Conservation (phyloP, 1,139 yeast species). For the Geotrichum restrictum region DNA sequence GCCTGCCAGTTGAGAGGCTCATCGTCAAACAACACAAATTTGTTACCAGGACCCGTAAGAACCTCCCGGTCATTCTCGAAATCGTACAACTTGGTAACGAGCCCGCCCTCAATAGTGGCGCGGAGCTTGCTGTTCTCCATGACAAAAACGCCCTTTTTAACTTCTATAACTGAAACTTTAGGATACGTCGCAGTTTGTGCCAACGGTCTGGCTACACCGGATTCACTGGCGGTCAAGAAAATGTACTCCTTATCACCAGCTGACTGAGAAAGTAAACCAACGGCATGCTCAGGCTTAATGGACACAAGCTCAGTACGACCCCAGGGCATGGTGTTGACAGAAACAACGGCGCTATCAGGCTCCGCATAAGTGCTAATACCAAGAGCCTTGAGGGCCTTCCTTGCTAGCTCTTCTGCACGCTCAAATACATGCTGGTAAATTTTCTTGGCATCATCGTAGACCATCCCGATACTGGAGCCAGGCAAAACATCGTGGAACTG, state of each 20-base stretch:
- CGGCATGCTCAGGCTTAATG: slow-evolving; percentile 23
- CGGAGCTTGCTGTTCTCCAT: slow-evolving; percentile 59
- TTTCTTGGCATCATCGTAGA: slow-evolving; percentile 89
- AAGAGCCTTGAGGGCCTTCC: slow-evolving; percentile 49
- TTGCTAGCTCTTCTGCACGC: slow-evolving; percentile 51
- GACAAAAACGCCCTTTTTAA: slow-evolving; percentile 43
- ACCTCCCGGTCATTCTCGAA: slow-evolving; percentile 58
- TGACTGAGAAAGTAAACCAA: slow-evolving; percentile 14
- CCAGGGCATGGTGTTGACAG: slow-evolving; percentile 69
- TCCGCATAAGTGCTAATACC: slow-evolving; percentile 33
- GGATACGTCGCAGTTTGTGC: slow-evolving; percentile 6
- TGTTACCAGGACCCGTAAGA: slow-evolving; percentile 67
- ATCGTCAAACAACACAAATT: slow-evolving; percentile 76
- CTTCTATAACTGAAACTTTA: slow-evolving; percentile 38
- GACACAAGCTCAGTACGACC: slow-evolving; percentile 53
- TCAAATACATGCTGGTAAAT: slow-evolving; percentile 59
- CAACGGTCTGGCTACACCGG: slow-evolving; percentile 26
- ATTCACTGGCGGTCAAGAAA: slow-evolving; percentile 20
- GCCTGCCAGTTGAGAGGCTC: slow-evolving; percentile 90
- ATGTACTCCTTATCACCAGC: slow-evolving; percentile 21
- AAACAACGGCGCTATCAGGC: slow-evolving; percentile 27
- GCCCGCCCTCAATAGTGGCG: slow-evolving; percentile 62
- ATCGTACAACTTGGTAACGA: slow-evolving; percentile 65
- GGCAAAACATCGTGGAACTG: slow-evolving; percentile 97
- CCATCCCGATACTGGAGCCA: slow-evolving; percentile 93